phyloP scores from a whole-genome alignment of 2,329 filamentous ascomycete species.

The Sclerotinia glacialis region DNA sequence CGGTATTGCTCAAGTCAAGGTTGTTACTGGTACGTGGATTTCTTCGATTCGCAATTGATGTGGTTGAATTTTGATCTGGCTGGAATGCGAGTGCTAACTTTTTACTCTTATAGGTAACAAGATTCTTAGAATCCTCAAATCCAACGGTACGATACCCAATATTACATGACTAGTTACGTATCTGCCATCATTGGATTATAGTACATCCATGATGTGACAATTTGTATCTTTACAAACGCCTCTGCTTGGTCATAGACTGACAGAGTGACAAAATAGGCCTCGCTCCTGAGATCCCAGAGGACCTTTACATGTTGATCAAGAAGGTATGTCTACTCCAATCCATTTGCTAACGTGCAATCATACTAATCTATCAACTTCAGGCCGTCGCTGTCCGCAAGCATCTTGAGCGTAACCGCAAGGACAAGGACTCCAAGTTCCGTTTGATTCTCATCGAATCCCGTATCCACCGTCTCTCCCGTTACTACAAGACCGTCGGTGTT shows the following conservation, averaged over 20 bases:
- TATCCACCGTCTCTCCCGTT: conserved; percentile 98
- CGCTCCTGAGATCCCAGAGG: conserved; percentile 97
- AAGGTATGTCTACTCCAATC: conserved; percentile 62
- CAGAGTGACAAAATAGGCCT: conserved; percentile 86
- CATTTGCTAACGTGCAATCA: not conserved
- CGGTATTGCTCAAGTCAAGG: conserved; percentile 96
- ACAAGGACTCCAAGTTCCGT: conserved; percentile 99
- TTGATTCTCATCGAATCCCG: conserved; percentile 99
- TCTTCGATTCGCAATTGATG: not conserved
- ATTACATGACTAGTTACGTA: conserved; percentile 27
- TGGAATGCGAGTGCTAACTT: conserved; percentile 33
- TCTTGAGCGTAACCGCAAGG: conserved; percentile 99
- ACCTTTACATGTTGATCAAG: conserved; percentile 99
- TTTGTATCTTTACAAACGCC: conserved; percentile 51
- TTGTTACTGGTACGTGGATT: conserved; percentile 77
- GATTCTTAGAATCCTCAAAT: conserved; percentile 99
- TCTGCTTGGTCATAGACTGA: conserved; percentile 90
- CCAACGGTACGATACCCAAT: conserved; percentile 71
- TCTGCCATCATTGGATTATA: conserved; percentile 39
- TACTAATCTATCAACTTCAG: conserved; percentile 41
- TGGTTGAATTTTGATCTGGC: not conserved
- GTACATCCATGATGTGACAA: conserved; percentile 30
- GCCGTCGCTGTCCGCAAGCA: conserved; percentile 99
- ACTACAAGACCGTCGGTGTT: conserved; percentile 95
- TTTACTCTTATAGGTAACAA: conserved; percentile 74